These are phyloP conservation scores for Pseudocercospora vitis DNA, from an alignment of 2,329 filamentous ascomycete species.

Conservation along the genomic window DNA sequence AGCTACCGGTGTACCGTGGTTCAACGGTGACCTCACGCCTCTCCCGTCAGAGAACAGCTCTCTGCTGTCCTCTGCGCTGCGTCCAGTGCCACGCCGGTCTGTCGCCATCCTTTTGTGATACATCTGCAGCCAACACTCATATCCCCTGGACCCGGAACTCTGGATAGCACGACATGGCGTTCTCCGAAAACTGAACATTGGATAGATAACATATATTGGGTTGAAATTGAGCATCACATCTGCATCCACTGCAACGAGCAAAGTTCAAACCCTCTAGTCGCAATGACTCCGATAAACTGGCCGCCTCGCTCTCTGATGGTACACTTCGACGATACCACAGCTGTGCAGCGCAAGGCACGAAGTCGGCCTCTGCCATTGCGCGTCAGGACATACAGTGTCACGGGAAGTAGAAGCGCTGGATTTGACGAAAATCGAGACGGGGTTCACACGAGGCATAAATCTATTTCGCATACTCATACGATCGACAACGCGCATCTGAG, in stretches of 20 bases:
- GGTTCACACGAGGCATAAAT: constrained; percentile 22
- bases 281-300: constrained; percentile 1
- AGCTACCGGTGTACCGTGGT: constrained; percentile 11
- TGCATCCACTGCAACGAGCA: not conserved
- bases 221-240: not conserved
- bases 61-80: not conserved
- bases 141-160: not conserved
- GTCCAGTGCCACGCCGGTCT: no score
- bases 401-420: constrained; percentile 17
- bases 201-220: not conserved
- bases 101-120: not conserved
- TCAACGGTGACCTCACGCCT: constrained; percentile 7
- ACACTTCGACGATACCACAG: not conserved
- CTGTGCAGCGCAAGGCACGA: constrained; percentile 11
- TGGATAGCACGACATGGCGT: not conserved
- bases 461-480: constrained; percentile 17
- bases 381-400: constrained; percentile 24
- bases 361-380: constrained; percentile 26
- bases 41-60: not conserved
- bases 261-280: not conserved
- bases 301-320: constrained; percentile 4
- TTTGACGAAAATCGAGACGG: constrained; percentile 20
- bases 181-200: not conserved
- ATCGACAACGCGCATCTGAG: constrained; percentile 18
- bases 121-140: not conserved